Conservation (phyloP, 2,329 filamentous ascomycete species). For the Mariannaea sp. region DNA sequence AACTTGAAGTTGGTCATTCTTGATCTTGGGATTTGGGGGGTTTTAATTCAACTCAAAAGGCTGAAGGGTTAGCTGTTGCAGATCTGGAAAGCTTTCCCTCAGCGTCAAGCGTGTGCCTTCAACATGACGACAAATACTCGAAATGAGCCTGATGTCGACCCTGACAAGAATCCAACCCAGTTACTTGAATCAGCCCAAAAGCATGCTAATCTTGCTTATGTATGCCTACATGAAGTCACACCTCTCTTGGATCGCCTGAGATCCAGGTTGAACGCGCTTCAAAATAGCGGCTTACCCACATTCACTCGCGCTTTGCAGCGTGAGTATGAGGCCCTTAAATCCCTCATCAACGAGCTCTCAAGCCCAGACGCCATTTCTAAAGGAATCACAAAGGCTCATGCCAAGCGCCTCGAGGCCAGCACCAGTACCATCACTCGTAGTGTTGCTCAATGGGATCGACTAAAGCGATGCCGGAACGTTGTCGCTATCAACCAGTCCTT, state of each 20-base stretch:
- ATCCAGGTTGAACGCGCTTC: not conserved
- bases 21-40: too few species aligned
- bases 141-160: not conserved
- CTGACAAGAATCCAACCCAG: constrained; percentile 12
- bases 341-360: constrained; percentile 17
- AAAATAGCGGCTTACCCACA: constrained; percentile 30
- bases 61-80: not conserved
- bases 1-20: not conserved
- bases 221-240: constrained; percentile 16
- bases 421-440: constrained; percentile 31
- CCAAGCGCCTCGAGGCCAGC: constrained; percentile 33
- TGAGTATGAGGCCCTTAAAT: constrained; percentile 23
- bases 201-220: not conserved
- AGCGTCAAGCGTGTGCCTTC: too few species aligned
- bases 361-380: constrained; percentile 7
- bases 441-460: constrained; percentile 39
- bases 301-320: constrained; percentile 30
- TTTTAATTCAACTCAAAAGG: not conserved
- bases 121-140: not conserved
- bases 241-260: constrained; percentile 9
- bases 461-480: constrained; percentile 41
- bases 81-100: not conserved
- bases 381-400: constrained; percentile 17
- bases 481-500: constrained; percentile 42
- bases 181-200: constrained; percentile 26